Percentiles rank a stretch among this genome's conserved stretches.
phyloP scores from a whole-genome alignment of 495 filamentous ascomycete species.

The Lophiostoma macrostomum region DNA sequence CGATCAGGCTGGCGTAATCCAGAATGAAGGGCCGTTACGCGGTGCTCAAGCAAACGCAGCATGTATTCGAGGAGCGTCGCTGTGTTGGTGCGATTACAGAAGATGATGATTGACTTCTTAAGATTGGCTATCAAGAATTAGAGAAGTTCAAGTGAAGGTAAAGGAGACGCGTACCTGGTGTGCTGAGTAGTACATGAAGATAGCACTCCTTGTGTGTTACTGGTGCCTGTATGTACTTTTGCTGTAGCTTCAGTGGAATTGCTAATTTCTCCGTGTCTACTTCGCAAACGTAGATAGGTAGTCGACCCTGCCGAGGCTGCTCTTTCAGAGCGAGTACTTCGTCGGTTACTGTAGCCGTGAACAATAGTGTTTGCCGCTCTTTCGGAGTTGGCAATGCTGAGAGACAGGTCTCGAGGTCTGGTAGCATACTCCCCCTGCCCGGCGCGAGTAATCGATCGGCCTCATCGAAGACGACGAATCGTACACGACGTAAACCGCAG shows the following conservation, averaged over 20 bases:
- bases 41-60: conserved; percentile 78
- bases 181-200: conserved; percentile 83
- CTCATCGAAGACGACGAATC: conserved; percentile 91
- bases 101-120: conserved; percentile 77
- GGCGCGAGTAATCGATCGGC: conserved; percentile 84
- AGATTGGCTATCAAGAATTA: too few relatives aligned
- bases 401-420: conserved; percentile 86
- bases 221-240: conserved; percentile 82
- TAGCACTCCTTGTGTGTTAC: conserved; percentile 90
- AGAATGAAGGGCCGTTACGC: conserved; percentile 88
- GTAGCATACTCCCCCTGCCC: conserved; percentile 80
- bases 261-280: conserved; percentile 70
- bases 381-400: conserved; percentile 66
- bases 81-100: conserved; percentile 88
- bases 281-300: conserved; percentile 83
- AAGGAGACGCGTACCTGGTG: too few relatives aligned
- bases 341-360: conserved; percentile 93
- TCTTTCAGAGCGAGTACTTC: conserved; percentile 82
- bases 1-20: conserved; percentile 77
- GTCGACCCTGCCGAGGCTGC: conserved; percentile 59
- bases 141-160: too few relatives aligned
- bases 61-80: conserved; percentile 84
- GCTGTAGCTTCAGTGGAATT: conserved; percentile 74
- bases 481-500: conserved; percentile 68
- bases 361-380: conserved; percentile 86